Conservation (phyloP, 805 yeast species). For the Yarrowia sp. region DNA sequence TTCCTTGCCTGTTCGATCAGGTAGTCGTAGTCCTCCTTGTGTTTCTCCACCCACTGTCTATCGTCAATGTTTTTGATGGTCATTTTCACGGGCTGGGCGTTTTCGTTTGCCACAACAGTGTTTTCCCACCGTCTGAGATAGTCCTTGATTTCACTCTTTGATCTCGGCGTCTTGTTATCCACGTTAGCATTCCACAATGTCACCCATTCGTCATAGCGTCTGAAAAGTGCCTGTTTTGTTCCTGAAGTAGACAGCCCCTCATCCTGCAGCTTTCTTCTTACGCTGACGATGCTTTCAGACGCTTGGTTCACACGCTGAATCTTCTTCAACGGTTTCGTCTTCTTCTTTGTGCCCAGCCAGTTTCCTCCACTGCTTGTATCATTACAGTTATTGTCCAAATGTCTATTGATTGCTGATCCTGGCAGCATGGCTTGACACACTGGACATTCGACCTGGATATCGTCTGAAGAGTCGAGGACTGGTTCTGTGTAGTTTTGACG, state of each 20-base stretch:
- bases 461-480: constrained; percentile 8
- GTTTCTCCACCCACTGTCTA: constrained; percentile 43
- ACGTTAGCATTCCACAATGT: constrained; percentile 81
- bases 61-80: constrained; percentile 43
- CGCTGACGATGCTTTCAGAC: constrained; percentile 36
- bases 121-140: constrained; percentile 74
- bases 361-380: not conserved
- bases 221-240: constrained; percentile 65
- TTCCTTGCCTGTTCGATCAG: constrained; percentile 44
- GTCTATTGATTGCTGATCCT: constrained; percentile 22
- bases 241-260: constrained; percentile 69
- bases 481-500: constrained; percentile 13
- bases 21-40: constrained; percentile 44
- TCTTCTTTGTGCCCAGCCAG: constrained; percentile 40
- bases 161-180: constrained; percentile 71
- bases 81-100: constrained; percentile 44
- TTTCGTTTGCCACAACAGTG: constrained; percentile 44
- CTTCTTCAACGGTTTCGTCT: constrained; percentile 69
- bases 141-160: constrained; percentile 61
- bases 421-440: constrained; percentile 27
- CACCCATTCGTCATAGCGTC: constrained; percentile 77
- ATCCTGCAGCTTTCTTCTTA: constrained; percentile 65
- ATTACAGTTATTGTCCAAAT: constrained; percentile 30
- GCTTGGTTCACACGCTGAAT: constrained; percentile 63
- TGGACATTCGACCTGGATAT: constrained; percentile 33